Evolutionary conservation across 805 yeast species (phyloP).

Genomic region (Ogataea kodamae): DNA sequence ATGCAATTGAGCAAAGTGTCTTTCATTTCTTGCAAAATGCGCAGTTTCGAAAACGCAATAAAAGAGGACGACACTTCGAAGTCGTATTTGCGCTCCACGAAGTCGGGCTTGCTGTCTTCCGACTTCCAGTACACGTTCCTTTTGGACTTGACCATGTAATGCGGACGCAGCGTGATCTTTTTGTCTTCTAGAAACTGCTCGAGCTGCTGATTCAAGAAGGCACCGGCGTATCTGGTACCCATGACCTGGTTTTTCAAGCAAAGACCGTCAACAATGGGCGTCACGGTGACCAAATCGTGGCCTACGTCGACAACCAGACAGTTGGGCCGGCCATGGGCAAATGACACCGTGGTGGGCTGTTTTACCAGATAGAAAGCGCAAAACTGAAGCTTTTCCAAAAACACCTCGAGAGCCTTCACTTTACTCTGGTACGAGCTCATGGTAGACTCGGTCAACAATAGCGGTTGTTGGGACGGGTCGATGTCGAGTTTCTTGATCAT

Average conservation of each 20-base stretch:
- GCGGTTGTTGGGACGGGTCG: conserved; percentile 64
- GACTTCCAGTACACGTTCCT: conserved; percentile 29
- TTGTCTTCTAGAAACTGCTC: conserved; percentile 36
- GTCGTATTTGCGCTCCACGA: conserved; percentile 30
- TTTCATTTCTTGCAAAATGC: conserved; percentile 68
- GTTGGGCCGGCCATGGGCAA: conserved; percentile 84
- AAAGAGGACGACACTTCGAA: conserved; percentile 46
- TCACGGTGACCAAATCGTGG: conserved; percentile 69
- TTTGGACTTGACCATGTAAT: conserved; percentile 51
- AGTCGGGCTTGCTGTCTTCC: conserved; percentile 21
- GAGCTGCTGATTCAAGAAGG: conserved; percentile 55
- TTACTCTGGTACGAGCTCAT: conserved; percentile 74
- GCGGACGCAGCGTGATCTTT: conserved; percentile 38
- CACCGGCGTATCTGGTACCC: conserved; percentile 74
- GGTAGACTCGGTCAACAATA: conserved; percentile 80
- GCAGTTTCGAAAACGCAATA: conserved; percentile 52
- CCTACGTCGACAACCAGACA: conserved; percentile 86
- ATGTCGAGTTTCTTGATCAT: conserved; percentile 53
- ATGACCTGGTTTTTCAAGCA: conserved; percentile 65
- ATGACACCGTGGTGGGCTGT: conserved; percentile 82
- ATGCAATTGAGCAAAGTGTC: conserved; percentile 59
- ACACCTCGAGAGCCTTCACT: conserved; percentile 63
- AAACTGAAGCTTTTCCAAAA: conserved; percentile 64
- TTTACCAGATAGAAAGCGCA: conserved; percentile 82
- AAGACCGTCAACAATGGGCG: conserved; percentile 82